Conservation (phyloP, 2,329 filamentous ascomycete genomes). For the Stromatinia cepivora region DNA sequence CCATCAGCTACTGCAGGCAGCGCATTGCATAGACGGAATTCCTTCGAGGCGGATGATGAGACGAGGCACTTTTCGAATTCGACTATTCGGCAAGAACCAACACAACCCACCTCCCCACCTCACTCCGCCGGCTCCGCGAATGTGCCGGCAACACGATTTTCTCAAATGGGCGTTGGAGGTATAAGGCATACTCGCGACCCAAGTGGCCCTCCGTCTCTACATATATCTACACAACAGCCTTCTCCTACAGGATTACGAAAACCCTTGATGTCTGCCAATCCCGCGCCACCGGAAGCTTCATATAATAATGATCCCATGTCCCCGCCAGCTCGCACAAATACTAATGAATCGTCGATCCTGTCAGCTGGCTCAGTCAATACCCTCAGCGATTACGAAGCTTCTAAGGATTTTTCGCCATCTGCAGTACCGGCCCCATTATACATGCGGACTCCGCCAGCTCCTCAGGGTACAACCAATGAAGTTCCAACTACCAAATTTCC, state of each 20-base stretch:
- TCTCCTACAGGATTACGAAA: constrained; percentile 31
- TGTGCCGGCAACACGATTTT: constrained; percentile 36
- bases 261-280: constrained; percentile 23
- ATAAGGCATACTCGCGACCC: constrained; percentile 26
- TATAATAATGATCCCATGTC: neutral
- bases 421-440: constrained; percentile 52
- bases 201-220: constrained; percentile 33
- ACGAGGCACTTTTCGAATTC: constrained; percentile 49
- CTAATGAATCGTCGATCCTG: constrained; percentile 27
- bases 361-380: constrained; percentile 35
- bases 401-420: constrained; percentile 53
- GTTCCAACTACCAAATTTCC: constrained; percentile 51
- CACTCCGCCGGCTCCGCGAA: constrained; percentile 1
- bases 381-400: constrained; percentile 42
- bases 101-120: constrained; percentile 24
- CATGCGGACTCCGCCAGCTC: constrained; percentile 45
- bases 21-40: constrained; percentile 43
- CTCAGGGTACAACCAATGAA: constrained; percentile 37
- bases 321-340: constrained; percentile 21
- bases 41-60: constrained; percentile 57
- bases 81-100: constrained; percentile 29
- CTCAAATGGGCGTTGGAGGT: constrained; percentile 35
- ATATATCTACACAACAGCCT: constrained; percentile 34
- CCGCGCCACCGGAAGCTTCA: constrained; percentile 2
- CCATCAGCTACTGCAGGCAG: constrained; percentile 31